Percentiles rank a stretch among this genome's conserved stretches.
These are phyloP conservation scores for Phaeodactylum tricornutum DNA, from an alignment of 108 stramenopile species.

Conservation along the genomic window DNA sequence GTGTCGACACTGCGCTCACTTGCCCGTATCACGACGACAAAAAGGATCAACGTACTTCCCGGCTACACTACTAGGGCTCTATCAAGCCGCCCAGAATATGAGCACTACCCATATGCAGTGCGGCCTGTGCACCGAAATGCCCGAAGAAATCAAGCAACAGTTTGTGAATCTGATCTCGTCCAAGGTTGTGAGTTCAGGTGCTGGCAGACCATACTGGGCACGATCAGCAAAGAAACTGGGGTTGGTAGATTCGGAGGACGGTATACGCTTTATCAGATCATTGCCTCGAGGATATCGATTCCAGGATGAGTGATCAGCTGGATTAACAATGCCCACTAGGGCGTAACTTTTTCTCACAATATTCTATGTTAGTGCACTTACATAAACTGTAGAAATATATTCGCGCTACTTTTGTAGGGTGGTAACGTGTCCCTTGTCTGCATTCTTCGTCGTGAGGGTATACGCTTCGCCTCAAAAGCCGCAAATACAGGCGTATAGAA, in stretches of 20 bases:
- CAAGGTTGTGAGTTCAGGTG: conserved; percentile 29
- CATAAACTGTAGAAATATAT: too few relatives aligned
- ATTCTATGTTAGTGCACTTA: too few relatives aligned
- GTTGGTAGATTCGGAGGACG: conserved; percentile 41
- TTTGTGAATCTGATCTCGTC: conserved; percentile 25
- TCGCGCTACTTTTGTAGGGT: too few relatives aligned
- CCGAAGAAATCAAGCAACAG: conserved; percentile 28
- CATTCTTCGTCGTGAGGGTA: too few relatives aligned
- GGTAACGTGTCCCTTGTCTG: too few relatives aligned
- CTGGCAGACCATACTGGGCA: conserved; percentile 65
- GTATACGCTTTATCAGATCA: conserved; percentile 33
- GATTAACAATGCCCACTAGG: too few relatives aligned
- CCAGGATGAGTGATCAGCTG: too few relatives aligned
- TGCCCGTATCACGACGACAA: conserved; percentile 43
- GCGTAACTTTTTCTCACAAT: too few relatives aligned
- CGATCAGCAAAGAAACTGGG: conserved; percentile 54
- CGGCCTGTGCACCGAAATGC: conserved; percentile 54
- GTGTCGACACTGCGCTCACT: conserved; percentile 59
- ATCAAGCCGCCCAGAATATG: conserved; percentile 84
- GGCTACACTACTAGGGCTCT: conserved; percentile 48
- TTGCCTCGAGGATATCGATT: conserved; percentile 7
- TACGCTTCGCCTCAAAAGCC: too few relatives aligned
- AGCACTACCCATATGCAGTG: conserved; percentile 57
- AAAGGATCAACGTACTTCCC: conserved; percentile 75
- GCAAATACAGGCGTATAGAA: too few relatives aligned